These are phyloP conservation scores for Talaromyces ruber DNA, from an alignment of 495 filamentous ascomycete genomes.

Conservation along the genomic window DNA sequence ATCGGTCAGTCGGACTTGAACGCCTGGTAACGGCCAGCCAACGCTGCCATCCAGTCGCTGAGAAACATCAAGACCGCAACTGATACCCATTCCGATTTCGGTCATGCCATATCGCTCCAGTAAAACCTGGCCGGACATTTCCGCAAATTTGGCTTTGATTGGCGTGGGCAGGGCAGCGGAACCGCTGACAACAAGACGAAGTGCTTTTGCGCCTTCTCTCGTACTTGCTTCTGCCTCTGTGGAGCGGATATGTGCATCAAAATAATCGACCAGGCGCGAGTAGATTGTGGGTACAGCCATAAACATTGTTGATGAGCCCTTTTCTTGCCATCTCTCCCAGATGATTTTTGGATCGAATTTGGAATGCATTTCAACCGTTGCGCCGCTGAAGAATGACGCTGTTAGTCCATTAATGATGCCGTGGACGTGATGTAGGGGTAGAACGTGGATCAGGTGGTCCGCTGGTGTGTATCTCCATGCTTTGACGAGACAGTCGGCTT, in stretches of 20 bases:
- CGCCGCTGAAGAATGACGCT: conserved; percentile 28
- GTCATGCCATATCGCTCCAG: conserved; percentile 42
- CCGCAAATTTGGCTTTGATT: conserved; percentile 32
- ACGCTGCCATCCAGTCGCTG: conserved; percentile 36
- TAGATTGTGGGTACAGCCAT: conserved; percentile 41
- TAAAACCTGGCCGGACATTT: conserved; percentile 30
- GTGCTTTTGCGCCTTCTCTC: conserved; percentile 21
- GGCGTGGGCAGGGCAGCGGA: conserved; percentile 37
- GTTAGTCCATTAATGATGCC: conserved; percentile 35
- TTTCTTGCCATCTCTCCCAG: conserved; percentile 33
- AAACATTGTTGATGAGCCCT: conserved; percentile 32
- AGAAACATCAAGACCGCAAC: conserved; percentile 28
- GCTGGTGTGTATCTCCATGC: conserved; percentile 27
- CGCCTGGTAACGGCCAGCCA: conserved; percentile 37
- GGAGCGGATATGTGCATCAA: conserved; percentile 30
- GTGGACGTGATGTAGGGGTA: conserved; percentile 36
- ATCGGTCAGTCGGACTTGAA: conserved; percentile 31
- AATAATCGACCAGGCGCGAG: conserved; percentile 36
- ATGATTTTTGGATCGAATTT: conserved; percentile 37
- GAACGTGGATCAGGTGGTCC: conserved; percentile 35
- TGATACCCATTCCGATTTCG: conserved; percentile 38
- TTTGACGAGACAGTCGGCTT: conserved; percentile 27
- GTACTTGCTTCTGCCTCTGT: conserved; percentile 27
- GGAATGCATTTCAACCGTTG: conserved; percentile 34
- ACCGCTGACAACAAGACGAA: conserved; percentile 33